A percentile compares a stretch with the other conserved stretches of the same genome.
Evolutionary conservation across 2,329 filamentous ascomycete species (phyloP).

Genomic region (Xylariaceae sp.): DNA sequence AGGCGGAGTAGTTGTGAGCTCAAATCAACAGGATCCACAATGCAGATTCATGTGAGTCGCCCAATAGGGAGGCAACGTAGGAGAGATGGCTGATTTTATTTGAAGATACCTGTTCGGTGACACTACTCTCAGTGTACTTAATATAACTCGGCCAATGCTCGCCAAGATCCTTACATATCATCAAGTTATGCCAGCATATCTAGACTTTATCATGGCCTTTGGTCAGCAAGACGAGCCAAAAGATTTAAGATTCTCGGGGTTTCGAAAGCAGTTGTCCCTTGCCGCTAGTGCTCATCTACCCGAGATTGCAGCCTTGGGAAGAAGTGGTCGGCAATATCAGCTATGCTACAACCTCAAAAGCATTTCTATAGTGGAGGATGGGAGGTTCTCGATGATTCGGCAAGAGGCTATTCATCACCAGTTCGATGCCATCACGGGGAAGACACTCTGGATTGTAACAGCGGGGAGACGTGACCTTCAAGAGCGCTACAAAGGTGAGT

Average conservation of each 20-base stretch:
- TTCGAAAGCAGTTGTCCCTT: slow-evolving; percentile 42
- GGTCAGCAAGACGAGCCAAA: slow-evolving; percentile 39
- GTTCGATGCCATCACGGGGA: slow-evolving; percentile 45
- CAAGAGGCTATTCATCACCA: slow-evolving; percentile 48
- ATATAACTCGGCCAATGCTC: slow-evolving; percentile 26
- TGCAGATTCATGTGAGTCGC: slow-evolving; percentile 29
- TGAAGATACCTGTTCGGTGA: slow-evolving; percentile 24
- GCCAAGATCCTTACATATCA: slow-evolving; percentile 37
- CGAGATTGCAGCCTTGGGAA: slow-evolving; percentile 32
- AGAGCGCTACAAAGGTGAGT: slow-evolving; percentile 35
- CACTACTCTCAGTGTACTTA: slow-evolving; percentile 20
- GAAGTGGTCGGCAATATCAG: slow-evolving; percentile 45
- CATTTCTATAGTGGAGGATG: slow-evolving; percentile 14
- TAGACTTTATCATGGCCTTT: slow-evolving; percentile 48
- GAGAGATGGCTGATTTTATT: background rate
- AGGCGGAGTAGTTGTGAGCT: background rate
- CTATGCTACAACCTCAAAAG: slow-evolving; percentile 45
- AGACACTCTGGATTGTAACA: slow-evolving; percentile 49
- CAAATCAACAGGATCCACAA: slow-evolving; percentile 18
- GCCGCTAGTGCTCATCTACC: slow-evolving; percentile 20
- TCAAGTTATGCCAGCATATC: slow-evolving; percentile 48
- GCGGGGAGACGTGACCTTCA: slow-evolving; percentile 42
- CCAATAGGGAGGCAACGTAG: background rate
- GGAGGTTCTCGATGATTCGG: slow-evolving; percentile 35
- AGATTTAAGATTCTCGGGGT: slow-evolving; percentile 45